Conservation (phyloP, 192 early-diverging fungal genomes). For the Borealophlyctis nickersoniae region DNA sequence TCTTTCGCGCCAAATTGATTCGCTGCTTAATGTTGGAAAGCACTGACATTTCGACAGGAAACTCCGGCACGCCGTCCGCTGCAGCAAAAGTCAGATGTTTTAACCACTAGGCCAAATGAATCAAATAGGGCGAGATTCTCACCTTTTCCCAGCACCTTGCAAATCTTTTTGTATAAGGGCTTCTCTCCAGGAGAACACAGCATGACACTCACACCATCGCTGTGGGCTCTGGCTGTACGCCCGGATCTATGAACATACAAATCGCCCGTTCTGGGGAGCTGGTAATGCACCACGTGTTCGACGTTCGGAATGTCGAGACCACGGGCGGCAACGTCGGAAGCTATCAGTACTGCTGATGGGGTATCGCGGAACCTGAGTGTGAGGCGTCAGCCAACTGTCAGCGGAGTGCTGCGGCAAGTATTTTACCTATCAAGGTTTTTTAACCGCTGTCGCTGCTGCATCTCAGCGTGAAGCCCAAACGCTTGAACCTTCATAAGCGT, state of each 20-base stretch:
- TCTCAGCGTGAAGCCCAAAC: slow-evolving; percentile 87
- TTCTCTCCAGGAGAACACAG: slow-evolving; percentile 83
- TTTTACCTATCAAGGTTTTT: slow-evolving; percentile 82
- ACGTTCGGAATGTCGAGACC: slow-evolving; percentile 91
- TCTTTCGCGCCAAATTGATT: slow-evolving; percentile 74
- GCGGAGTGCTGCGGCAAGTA: not conserved
- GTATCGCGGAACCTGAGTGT: slow-evolving; percentile 65
- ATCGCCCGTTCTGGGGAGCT: slow-evolving; percentile 85
- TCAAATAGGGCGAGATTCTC: slow-evolving; percentile 8
- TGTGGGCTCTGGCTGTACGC: slow-evolving; percentile 84
- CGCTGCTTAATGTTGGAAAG: slow-evolving; percentile 70
- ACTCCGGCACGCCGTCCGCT: slow-evolving; percentile 62
- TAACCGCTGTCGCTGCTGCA: slow-evolving; percentile 93
- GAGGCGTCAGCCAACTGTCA: not conserved
- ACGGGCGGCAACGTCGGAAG: slow-evolving; percentile 94
- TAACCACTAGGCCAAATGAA: not conserved
- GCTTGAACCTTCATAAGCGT: slow-evolving; percentile 69
- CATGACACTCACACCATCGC: slow-evolving; percentile 79
- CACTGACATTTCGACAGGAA: slow-evolving; percentile 76
- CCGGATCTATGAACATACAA: slow-evolving; percentile 96
- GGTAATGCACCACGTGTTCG: slow-evolving; percentile 95
- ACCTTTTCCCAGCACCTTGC: slow-evolving; percentile 74
- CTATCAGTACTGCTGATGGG: slow-evolving; percentile 74
- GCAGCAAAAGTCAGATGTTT: not conserved
- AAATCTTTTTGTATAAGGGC: slow-evolving; percentile 77